Conservation (phyloP, 129 eudicot species). For the Mikania micrantha region DNA sequence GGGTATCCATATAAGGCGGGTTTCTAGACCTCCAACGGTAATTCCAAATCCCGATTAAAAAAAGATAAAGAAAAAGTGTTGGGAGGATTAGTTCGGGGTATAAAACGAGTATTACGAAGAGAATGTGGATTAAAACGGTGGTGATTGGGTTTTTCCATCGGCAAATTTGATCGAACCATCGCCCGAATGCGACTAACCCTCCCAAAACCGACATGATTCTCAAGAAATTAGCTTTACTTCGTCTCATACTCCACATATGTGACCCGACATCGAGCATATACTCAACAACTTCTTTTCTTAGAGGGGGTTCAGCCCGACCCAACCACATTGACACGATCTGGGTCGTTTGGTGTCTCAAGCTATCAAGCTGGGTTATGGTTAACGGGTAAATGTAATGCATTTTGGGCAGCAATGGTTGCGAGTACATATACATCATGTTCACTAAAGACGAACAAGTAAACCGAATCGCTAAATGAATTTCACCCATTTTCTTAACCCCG, state of each 20-base stretch:
- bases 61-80: neutral
- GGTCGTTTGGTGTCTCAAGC: constrained; percentile 36
- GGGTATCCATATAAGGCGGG: constrained; percentile 4
- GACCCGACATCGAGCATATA: constrained; percentile 44
- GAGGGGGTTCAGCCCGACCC: constrained; percentile 38
- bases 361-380: constrained; percentile 39
- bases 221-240: constrained; percentile 47
- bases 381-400: constrained; percentile 49
- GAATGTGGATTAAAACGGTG: constrained; percentile 1
- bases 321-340: constrained; percentile 37
- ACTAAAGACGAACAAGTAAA: constrained; percentile 36
- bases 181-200: neutral
- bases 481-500: constrained; percentile 50
- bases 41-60: constrained; percentile 3
- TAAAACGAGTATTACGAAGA: constrained; percentile 1
- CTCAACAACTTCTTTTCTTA: constrained; percentile 41
- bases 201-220: constrained; percentile 11
- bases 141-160: constrained; percentile 11
- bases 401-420: constrained; percentile 40
- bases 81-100: constrained; percentile 10
- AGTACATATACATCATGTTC: constrained; percentile 51
- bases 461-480: constrained; percentile 43
- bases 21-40: constrained; percentile 1
- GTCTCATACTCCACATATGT: constrained; percentile 54
- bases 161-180: constrained; percentile 13